These are phyloP conservation scores for Dicorynia guianensis DNA, from an alignment of 306 rosid species.

Conservation along the genomic window DNA sequence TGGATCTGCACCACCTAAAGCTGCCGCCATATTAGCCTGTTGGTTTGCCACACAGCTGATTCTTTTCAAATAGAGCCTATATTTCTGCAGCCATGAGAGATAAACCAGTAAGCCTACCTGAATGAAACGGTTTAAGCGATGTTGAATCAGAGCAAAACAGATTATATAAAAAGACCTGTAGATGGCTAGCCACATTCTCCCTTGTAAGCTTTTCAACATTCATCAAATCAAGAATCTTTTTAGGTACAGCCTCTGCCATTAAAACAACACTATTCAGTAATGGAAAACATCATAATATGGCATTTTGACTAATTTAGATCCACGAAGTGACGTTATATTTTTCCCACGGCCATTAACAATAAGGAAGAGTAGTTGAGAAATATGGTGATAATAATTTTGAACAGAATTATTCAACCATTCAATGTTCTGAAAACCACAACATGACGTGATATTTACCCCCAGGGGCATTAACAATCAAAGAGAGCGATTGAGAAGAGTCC, in stretches of 20 bases:
- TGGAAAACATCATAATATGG: constrained; percentile 22
- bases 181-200: constrained; percentile 99
- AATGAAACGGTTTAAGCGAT: constrained; percentile 27
- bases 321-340: not conserved
- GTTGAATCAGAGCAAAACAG: constrained; percentile 30
- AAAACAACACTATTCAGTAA: constrained; percentile 36
- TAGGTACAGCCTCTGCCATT: constrained; percentile 94
- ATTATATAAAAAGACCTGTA: constrained; percentile 66
- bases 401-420: not conserved
- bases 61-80: constrained; percentile 90
- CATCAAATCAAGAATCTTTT: constrained; percentile 94
- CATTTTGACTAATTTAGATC: constrained; percentile 4
- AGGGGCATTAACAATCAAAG: constrained; percentile 1
- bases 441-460: constrained; percentile 8
- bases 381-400: constrained; percentile 12
- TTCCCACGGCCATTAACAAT: not conserved
- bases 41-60: constrained; percentile 86
- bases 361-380: constrained; percentile 25
- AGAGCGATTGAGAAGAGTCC: constrained; percentile 12
- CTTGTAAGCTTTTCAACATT: constrained; percentile 92
- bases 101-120: constrained; percentile 27
- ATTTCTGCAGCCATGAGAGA: constrained; percentile 73
- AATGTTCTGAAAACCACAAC: not conserved
- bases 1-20: constrained; percentile 75
- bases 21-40: constrained; percentile 90